These are phyloP conservation scores for Microglena sp. DNA, from an alignment of 139 green algal species.

Conservation along the genomic window DNA sequence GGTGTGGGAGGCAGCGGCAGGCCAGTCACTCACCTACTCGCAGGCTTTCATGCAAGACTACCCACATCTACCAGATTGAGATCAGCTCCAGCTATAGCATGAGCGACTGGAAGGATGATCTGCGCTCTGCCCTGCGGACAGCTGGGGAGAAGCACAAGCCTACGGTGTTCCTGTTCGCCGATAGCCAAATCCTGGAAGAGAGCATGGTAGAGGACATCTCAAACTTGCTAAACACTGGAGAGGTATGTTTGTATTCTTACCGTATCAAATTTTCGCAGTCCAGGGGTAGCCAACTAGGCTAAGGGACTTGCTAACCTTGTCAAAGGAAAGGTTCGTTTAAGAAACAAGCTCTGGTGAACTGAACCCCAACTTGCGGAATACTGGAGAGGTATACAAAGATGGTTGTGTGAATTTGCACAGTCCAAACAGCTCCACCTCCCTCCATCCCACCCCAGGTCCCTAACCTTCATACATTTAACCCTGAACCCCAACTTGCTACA, in stretches of 20 bases:
- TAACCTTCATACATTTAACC: too few species aligned
- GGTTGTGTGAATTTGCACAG: too few species aligned
- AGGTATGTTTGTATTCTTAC: too few species aligned
- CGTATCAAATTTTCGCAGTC: too few species aligned
- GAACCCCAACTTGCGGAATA: conserved; percentile 27
- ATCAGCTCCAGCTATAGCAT: conserved; percentile 50
- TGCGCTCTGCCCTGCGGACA: conserved; percentile 42
- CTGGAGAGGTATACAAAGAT: conserved; percentile 47
- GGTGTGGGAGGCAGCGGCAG: conserved; percentile 47
- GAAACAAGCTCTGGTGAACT: too few species aligned
- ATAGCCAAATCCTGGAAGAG: conserved; percentile 56
- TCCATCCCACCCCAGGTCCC: too few species aligned
- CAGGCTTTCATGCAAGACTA: conserved; percentile 42
- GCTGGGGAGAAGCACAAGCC: conserved; percentile 44
- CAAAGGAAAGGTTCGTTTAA: too few species aligned
- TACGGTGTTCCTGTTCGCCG: conserved; percentile 56
- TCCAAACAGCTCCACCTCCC: too few species aligned
- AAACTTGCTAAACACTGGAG: conserved; percentile 64
- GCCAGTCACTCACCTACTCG: neutral
- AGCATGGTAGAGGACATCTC: conserved; percentile 61
- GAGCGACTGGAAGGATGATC: conserved; percentile 61
- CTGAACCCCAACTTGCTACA: too few species aligned
- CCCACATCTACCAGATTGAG: conserved; percentile 42
- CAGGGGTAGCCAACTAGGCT: too few species aligned
- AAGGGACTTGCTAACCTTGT: too few species aligned